These are phyloP conservation scores for Adansonia gregorii DNA, from an alignment of 441 rosid genomes.

Conservation along the genomic window DNA sequence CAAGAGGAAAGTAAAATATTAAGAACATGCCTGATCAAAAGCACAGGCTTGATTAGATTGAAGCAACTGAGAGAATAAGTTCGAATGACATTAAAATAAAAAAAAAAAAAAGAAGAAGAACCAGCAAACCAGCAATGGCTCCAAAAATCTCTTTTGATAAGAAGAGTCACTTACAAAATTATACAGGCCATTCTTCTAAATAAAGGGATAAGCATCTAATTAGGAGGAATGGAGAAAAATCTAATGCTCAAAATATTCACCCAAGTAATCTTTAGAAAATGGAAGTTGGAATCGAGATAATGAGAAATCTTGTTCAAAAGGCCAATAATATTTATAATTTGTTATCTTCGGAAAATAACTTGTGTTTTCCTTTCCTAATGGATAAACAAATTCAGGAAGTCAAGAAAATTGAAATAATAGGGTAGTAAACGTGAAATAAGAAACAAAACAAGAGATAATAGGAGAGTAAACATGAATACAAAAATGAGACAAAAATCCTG, in stretches of 20 bases:
- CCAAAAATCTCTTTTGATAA: not conserved
- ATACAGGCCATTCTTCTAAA: conserved; percentile 13
- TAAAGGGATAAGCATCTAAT: conserved; percentile 7
- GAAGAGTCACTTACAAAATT: conserved; percentile 5
- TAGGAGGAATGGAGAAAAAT: not conserved
- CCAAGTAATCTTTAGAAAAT: not conserved
- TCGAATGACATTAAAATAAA: not conserved
- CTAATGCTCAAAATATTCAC: conserved; percentile 1
- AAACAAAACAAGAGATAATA: not conserved
- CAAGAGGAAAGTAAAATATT: not conserved
- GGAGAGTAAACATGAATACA: not conserved
- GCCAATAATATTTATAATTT: not conserved
- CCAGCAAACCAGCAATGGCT: conserved; percentile 3
- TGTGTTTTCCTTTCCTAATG: not conserved
- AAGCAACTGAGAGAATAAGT: too few relatives aligned
- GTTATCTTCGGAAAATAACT: not conserved
- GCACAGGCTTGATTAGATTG: not conserved
- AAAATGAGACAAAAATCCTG: not conserved
- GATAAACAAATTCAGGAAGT: not conserved
- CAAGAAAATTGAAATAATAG: not conserved
- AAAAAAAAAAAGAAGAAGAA: not conserved
- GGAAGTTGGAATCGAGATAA: conserved; percentile 6
- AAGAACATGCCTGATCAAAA: conserved; percentile 10
- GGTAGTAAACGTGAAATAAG: not conserved
- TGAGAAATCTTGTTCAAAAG: not conserved